Evolutionary conservation across 768 basidiomycete species (phyloP).

Genomic region (Coprinopsis sp.): DNA sequence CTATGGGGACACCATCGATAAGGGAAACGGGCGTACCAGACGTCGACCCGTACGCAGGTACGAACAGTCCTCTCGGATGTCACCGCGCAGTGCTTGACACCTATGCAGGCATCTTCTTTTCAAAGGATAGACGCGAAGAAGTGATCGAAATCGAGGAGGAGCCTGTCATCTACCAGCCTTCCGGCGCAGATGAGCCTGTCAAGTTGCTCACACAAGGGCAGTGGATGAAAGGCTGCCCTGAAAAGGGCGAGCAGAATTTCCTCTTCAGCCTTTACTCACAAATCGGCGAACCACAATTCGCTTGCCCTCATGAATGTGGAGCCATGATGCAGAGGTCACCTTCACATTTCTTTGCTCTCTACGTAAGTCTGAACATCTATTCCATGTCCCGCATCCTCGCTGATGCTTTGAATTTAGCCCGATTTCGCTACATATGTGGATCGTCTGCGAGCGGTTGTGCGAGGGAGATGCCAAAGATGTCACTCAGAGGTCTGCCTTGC

Average conservation of each 20-base stretch:
- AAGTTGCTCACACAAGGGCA: conserved; percentile 82
- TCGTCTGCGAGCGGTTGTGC: conserved; percentile 55
- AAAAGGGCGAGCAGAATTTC: conserved; percentile 86
- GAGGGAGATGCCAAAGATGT: conserved; percentile 60
- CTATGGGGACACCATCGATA: conserved; percentile 45
- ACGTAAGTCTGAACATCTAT: conserved; percentile 47
- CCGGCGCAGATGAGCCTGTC: conserved; percentile 39
- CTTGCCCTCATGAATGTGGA: conserved; percentile 77
- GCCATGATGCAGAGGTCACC: conserved; percentile 54
- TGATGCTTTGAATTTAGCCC: conserved; percentile 40
- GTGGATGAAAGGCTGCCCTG: conserved; percentile 98
- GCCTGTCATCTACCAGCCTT: conserved; percentile 47
- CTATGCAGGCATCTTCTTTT: conserved; percentile 80
- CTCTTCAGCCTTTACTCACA: conserved; percentile 81
- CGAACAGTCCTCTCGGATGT: conserved; percentile 10
- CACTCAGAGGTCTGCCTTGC: conserved; percentile 63
- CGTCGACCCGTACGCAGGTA: conserved; percentile 88
- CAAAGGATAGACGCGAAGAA: conserved; percentile 88
- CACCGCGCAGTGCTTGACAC: conserved; percentile 8
- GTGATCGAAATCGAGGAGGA: conserved; percentile 90
- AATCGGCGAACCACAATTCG: conserved; percentile 56
- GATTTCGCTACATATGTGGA: conserved; percentile 68
- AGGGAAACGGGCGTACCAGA: conserved; percentile 41
- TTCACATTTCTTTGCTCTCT: conserved; percentile 78
- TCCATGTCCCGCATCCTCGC: conserved; percentile 1